Evolutionary conservation across 345 rosid genomes (phyloP), one percentile per base, ranked within the genome.

Genomic region (Combretum micranthum): DNA sequence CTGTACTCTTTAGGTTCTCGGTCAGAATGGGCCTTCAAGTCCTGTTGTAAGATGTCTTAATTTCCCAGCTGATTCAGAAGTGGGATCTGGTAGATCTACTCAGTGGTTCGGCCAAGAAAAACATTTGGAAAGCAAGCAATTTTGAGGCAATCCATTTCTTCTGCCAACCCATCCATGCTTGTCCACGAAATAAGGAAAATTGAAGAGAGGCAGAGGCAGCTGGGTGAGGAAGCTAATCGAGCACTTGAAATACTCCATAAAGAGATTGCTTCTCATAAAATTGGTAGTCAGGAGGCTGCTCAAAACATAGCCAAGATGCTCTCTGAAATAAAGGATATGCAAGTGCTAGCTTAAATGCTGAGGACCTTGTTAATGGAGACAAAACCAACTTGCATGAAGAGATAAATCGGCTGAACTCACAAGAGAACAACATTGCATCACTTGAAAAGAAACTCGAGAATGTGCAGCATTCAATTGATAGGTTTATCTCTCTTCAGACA

Each of bases 171-270:
- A 75, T 77, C 84, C 67, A 76, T 77, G 68, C 80, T 92, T 26
- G 89, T 85, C 53, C 84, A 81, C 22, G 98, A 86, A 66, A 92
- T 92, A 50, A 77, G 96, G 49, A 80, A 86, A 72, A 83, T 92
- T 62, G 96, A 84, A 68, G 87, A 84, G 67, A 78, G 75, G 51
- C 96, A 92, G 69, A 81, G 79, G 84, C 85, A 83, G 69, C 77
- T 92, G 44, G 90, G 95, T 2, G 93, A 81, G 44, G 98, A 88
- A 73, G 98, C 98, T 71, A 88, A 80, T 70, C 83, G 78, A 64
- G 95, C 96, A 46, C 84, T 88, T 42, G 96, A 92, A 56, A 85
- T 92, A 21, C 90, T 92, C 69, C 96, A 92, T 60, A 92, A 86
- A 69, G 96, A 92, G 75, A 84, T 88, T 25, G 69, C 95, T 69